phyloP scores from a whole-genome alignment of 495 filamentous ascomycete genomes.

The Penicillium bovifimosum region DNA sequence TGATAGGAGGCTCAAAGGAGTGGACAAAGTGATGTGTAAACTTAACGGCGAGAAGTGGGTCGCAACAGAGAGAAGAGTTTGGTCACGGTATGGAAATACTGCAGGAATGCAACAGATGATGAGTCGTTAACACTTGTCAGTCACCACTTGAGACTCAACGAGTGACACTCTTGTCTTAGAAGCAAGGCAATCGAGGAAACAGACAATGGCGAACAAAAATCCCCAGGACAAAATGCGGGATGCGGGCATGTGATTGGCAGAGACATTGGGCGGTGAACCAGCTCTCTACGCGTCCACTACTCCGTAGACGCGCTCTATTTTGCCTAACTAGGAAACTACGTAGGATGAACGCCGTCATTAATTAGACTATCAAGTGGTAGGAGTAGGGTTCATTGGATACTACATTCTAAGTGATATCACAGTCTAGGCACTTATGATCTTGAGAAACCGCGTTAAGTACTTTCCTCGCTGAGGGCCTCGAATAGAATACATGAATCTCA shows the following conservation, averaged over 20 bases:
- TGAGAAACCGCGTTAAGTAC: conserved; percentile 19
- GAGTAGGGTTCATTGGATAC: background rate
- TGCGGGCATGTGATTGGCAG: conserved; percentile 11
- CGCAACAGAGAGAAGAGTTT: background rate
- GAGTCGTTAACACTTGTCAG: background rate
- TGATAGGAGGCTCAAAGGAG: background rate
- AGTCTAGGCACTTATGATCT: background rate
- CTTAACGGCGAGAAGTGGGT: background rate
- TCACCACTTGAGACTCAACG: background rate
- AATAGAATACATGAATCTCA: conserved; percentile 31
- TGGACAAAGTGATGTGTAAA: background rate
- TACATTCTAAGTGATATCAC: background rate
- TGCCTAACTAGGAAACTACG: conserved; percentile 10
- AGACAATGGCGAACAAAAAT: conserved; percentile 10
- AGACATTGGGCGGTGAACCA: conserved; percentile 9
- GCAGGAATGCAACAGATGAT: background rate
- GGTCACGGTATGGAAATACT: background rate
- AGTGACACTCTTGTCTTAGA: background rate
- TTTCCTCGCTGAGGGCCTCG: conserved; percentile 22
- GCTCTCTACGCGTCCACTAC: conserved; percentile 13
- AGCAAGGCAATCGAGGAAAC: background rate
- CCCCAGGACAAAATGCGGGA: conserved; percentile 15
- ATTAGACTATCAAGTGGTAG: background rate
- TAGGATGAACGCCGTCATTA: background rate
- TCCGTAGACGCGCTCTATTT: conserved; percentile 25